Conservation (phyloP, 2,329 filamentous ascomycete species). For the Fusarium devonianum region DNA sequence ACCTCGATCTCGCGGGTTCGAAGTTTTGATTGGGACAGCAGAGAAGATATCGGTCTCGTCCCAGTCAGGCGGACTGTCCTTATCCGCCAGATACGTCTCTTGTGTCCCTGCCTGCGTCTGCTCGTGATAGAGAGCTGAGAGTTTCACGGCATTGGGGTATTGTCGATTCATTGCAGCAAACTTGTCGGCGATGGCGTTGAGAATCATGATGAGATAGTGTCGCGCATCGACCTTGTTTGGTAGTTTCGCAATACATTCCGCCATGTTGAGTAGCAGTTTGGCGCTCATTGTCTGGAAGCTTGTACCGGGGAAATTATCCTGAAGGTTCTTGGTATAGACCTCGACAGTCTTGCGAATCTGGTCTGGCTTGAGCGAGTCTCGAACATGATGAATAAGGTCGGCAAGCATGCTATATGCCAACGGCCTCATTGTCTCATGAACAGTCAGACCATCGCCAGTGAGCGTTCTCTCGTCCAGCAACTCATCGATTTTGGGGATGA, state of each 20-base stretch:
- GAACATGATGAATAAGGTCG: constrained; percentile 95
- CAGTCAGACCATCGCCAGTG: constrained; percentile 93
- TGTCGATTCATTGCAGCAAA: constrained; percentile 98
- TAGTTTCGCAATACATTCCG: constrained; percentile 94
- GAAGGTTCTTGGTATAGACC: constrained; percentile 95
- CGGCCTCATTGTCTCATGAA: constrained; percentile 95
- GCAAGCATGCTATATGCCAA: constrained; percentile 98
- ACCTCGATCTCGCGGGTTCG: constrained; percentile 86
- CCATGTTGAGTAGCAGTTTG: constrained; percentile 96
- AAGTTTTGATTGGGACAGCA: constrained; percentile 94
- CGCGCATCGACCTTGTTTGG: constrained; percentile 93
- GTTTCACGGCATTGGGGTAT: constrained; percentile 92
- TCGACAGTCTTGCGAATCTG: constrained; percentile 96
- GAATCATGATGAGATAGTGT: constrained; percentile 94
- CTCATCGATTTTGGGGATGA: constrained; percentile 92
- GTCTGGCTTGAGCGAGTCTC: constrained; percentile 84
- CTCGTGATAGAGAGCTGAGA: constrained; percentile 78
- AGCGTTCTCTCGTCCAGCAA: constrained; percentile 91
- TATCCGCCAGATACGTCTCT: constrained; percentile 86
- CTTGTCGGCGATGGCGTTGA: constrained; percentile 98
- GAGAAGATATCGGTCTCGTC: constrained; percentile 98
- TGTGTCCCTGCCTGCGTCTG: constrained; percentile 67
- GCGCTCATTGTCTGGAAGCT: constrained; percentile 99
- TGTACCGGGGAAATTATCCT: constrained; percentile 94
- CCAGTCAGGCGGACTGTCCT: constrained; percentile 85